These are phyloP conservation scores for Stellera chamaejasme DNA, from an alignment of 345 rosid species.

Conservation along the genomic window DNA sequence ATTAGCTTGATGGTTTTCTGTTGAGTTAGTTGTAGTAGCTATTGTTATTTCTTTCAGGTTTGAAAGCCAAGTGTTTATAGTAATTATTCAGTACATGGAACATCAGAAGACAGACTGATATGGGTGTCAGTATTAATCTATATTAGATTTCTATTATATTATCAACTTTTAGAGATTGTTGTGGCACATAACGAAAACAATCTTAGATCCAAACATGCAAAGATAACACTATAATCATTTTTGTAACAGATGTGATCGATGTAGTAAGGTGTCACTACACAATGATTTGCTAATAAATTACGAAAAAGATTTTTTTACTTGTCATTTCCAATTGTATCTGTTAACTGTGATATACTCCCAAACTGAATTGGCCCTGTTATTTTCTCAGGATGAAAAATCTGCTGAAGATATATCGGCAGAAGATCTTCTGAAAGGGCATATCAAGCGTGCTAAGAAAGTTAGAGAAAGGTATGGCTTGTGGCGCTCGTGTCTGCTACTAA, in stretches of 20 bases:
- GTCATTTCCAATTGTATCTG: too few relatives aligned
- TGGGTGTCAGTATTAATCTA: neutral
- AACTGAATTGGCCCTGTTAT: slow-evolving; percentile 12
- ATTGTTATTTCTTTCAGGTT: neutral
- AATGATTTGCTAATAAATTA: too few relatives aligned
- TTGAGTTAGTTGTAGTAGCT: neutral
- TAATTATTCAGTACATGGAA: neutral
- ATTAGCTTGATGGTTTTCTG: too few relatives aligned
- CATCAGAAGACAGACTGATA: neutral
- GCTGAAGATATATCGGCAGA: slow-evolving; percentile 42
- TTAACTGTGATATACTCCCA: too few relatives aligned
- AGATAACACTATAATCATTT: too few relatives aligned
- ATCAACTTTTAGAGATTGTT: too few relatives aligned
- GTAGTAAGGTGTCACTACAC: too few relatives aligned
- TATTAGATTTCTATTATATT: too few relatives aligned
- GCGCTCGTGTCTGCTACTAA: neutral
- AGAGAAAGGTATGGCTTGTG: slow-evolving; percentile 48
- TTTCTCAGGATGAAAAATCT: slow-evolving; percentile 47
- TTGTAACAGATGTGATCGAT: too few relatives aligned
- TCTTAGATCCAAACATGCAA: too few relatives aligned
- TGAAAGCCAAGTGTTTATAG: neutral
- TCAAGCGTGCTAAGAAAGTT: slow-evolving; percentile 65
- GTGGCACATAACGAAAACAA: too few relatives aligned
- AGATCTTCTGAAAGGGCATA: slow-evolving; percentile 64
- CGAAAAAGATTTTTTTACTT: too few relatives aligned